A percentile compares a stretch with the other conserved stretches of the same genome.
phyloP scores from a whole-genome alignment of 176 grass and related monocot species.

The Oryza glaberrima region DNA sequence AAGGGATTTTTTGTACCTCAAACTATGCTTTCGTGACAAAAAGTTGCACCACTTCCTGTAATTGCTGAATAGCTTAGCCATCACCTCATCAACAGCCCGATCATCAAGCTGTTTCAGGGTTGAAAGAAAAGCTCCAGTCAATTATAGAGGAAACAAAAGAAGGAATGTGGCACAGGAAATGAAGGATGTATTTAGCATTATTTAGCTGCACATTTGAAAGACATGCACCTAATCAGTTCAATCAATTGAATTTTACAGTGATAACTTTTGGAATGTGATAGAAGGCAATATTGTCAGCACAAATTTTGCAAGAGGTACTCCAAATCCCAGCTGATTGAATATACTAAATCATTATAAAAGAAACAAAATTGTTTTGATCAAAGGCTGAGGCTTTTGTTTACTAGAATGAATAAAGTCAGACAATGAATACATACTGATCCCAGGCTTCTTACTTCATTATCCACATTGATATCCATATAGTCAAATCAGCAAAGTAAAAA shows the following conservation, averaged over 20 bases:
- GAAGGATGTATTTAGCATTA: constrained; percentile 14
- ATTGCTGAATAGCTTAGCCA: constrained; percentile 91
- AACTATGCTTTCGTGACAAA: constrained; percentile 84
- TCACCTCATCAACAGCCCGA: constrained; percentile 77
- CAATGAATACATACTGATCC: constrained; percentile 14
- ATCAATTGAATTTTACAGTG: constrained; percentile 19
- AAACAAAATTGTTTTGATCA: neutral
- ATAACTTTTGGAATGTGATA: constrained; percentile 4
- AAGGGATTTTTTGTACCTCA: constrained; percentile 54
- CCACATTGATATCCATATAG: constrained; percentile 11
- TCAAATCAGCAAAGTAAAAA: constrained; percentile 41
- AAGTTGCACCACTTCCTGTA: constrained; percentile 97
- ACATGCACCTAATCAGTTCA: constrained; percentile 7
- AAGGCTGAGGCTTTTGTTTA: neutral
- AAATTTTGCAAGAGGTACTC: constrained; percentile 20
- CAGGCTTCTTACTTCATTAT: neutral
- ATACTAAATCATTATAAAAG: constrained; percentile 24
- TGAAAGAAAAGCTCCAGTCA: constrained; percentile 22
- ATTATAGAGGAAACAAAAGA: constrained; percentile 3
- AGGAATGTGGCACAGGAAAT: constrained; percentile 26
- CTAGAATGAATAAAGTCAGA: constrained; percentile 20
- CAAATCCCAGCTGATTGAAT: constrained; percentile 9
- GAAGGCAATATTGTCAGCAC: neutral
- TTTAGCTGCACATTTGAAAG: constrained; percentile 21
- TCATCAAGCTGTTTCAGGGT: constrained; percentile 81